A percentile compares a stretch with the other conserved stretches of the same genome.
Conservation (phyloP, 1,284 basidiomycete genomes). For the Fomitopsis schrenkii region DNA sequence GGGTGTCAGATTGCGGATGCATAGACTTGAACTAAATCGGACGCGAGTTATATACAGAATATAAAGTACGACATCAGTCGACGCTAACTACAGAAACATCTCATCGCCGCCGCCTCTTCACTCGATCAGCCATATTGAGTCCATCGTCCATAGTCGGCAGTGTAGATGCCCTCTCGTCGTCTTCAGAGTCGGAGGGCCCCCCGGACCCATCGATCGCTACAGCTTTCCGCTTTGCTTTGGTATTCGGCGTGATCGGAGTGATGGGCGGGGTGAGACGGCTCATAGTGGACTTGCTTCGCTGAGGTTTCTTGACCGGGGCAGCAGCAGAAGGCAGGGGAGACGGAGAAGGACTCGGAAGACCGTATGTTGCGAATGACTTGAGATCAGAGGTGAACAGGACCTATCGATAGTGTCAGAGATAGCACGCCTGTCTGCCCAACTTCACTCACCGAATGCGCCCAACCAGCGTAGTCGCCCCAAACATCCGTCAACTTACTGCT, state of each 20-base stretch:
- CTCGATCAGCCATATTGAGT: constrained; percentile 28
- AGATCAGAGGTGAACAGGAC: constrained; percentile 56
- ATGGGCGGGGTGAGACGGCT: too few species aligned
- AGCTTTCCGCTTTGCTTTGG: constrained; percentile 14
- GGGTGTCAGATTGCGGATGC: neutral
- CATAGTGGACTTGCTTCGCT: neutral
- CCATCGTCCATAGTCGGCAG: constrained; percentile 1
- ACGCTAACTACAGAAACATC: neutral
- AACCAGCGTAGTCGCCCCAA: constrained; percentile 88
- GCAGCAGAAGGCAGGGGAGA: constrained; percentile 6
- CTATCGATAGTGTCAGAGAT: constrained; percentile 28
- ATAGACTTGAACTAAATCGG: too few species aligned
- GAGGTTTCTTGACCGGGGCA: constrained; percentile 7
- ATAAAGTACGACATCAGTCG: neutral
- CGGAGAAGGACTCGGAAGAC: constrained; percentile 24
- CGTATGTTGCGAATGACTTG: constrained; percentile 44
- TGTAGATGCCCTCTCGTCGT: neutral
- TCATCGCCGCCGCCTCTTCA: constrained; percentile 30
- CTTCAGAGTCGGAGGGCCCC: neutral
- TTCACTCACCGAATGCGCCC: constrained; percentile 80
- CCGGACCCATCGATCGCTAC: neutral
- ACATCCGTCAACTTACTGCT: constrained; percentile 57
- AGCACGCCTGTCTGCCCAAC: neutral
- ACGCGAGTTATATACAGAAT: too few species aligned
- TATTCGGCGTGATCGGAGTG: constrained; percentile 6